A percentile compares a stretch with the other conserved stretches of the same genome.
These are phyloP conservation scores for Flagelloscypha sp. DNA, from an alignment of 768 basidiomycete species.

Conservation along the genomic window DNA sequence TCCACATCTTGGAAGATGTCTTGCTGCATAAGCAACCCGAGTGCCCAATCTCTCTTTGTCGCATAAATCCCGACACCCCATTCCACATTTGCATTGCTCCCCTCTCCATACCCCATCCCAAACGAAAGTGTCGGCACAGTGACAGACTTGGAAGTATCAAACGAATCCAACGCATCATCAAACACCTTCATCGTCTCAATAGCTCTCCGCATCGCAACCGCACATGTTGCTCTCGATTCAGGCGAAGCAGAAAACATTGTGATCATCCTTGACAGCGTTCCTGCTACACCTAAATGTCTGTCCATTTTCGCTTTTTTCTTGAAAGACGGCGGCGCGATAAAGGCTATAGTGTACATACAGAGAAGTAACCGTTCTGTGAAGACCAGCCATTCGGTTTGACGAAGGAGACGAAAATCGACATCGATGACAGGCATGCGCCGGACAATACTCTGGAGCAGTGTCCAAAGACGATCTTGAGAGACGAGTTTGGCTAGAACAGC, in stretches of 20 bases:
- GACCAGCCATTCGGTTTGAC: slow-evolving; percentile 62
- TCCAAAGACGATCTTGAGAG: slow-evolving; percentile 47
- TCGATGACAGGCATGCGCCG: slow-evolving; percentile 79
- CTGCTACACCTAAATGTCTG: slow-evolving; percentile 57
- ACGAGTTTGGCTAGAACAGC: slow-evolving; percentile 57
- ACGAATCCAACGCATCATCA: slow-evolving; percentile 67
- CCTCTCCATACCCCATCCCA: slow-evolving; percentile 81
- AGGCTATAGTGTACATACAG: slow-evolving; percentile 81
- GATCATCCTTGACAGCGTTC: slow-evolving; percentile 63
- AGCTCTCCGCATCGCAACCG: slow-evolving; percentile 53
- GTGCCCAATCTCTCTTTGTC: slow-evolving; percentile 61
- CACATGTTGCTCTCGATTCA: slow-evolving; percentile 46
- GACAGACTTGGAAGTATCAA: slow-evolving; percentile 56
- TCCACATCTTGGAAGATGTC: slow-evolving; percentile 56
- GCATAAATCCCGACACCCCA: slow-evolving; percentile 70
- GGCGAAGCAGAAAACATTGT: slow-evolving; percentile 48
- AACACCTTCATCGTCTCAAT: slow-evolving; percentile 73
- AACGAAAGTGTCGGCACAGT: slow-evolving; percentile 58
- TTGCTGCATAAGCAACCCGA: slow-evolving; percentile 63
- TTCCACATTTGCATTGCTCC: slow-evolving; percentile 55
- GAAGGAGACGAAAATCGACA: slow-evolving; percentile 60
- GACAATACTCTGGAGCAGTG: slow-evolving; percentile 61
- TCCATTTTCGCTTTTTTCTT: slow-evolving; percentile 65
- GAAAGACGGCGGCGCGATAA: slow-evolving; percentile 68
- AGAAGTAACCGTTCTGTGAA: slow-evolving; percentile 75